phyloP scores from a whole-genome alignment of 768 basidiomycete species.

The Asterophora lycoperdoides region DNA sequence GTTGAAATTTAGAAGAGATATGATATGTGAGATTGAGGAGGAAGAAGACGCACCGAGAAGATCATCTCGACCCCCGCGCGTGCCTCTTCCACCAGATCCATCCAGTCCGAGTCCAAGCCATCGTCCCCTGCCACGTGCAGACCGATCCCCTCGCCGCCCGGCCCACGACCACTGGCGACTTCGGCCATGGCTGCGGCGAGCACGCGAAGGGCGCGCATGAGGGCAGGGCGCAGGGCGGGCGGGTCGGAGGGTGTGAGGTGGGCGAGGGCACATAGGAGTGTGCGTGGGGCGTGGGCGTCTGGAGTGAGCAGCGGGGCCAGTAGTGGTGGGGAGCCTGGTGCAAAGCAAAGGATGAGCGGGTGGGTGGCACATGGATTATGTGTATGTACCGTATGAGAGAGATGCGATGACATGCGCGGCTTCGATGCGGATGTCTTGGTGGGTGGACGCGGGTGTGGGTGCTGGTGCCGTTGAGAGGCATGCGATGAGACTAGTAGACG shows the following conservation, averaged over 20 bases:
- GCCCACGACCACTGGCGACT: constrained; percentile 44
- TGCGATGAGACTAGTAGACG: constrained; percentile 66
- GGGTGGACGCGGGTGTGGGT: constrained; percentile 30
- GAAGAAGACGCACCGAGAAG: constrained; percentile 45
- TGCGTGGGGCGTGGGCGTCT: constrained; percentile 50
- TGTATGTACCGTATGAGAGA: constrained; percentile 54
- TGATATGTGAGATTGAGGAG: not conserved
- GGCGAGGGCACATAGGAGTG: constrained; percentile 60
- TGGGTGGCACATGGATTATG: not conserved
- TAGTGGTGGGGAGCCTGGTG: constrained; percentile 36
- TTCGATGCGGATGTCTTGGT: constrained; percentile 57
- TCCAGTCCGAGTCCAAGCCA: no score
- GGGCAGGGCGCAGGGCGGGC: constrained; percentile 45
- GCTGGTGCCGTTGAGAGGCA: constrained; percentile 30
- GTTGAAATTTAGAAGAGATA: constrained; percentile 3
- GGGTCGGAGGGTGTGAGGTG: constrained; percentile 37
- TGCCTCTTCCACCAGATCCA: no score
- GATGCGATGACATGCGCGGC: constrained; percentile 75
- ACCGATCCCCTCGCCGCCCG: constrained; percentile 47
- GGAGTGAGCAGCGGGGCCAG: constrained; percentile 39
- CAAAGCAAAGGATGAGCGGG: not conserved
- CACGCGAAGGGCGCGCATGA: constrained; percentile 60
- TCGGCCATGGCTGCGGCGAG: constrained; percentile 60
- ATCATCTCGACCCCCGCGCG: constrained; percentile 39
- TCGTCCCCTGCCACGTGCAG: constrained; percentile 32